Evolutionary conservation across 23 red algal species (phyloP), one percentile per base, ranked within the genome.

Genomic region (Cyanidioschyzon merolae): DNA sequence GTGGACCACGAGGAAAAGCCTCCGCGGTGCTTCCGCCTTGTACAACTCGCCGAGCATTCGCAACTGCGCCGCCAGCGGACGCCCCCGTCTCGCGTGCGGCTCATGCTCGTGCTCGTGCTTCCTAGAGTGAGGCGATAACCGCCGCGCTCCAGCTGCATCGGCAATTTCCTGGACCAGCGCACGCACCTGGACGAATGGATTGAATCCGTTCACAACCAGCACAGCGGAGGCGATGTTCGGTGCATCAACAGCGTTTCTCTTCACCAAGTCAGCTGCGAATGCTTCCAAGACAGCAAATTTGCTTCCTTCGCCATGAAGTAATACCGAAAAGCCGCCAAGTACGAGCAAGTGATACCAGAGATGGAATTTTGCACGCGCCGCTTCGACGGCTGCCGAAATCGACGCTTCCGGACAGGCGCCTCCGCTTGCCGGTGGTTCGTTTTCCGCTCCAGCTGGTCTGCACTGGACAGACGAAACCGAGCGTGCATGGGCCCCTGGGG

Each of bases 1-100:
- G 84, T 95, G 91, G 31, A 95, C 50, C 0, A 95, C 77, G 39
- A 95, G 34, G 1, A 76, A 2, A 1, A 76, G 75, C 12, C 63
- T 7, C 7, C 7, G 32, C 3, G n/a, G 32, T 25, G 63, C n/a
- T 3, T 7, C 63, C 12, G 12, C 63, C 16, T 7, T 27, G 63
- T 32, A 35, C 16, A 15, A 32, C 63, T 25, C 63, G 16, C 63
- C 63, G 7, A 71, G 2, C 3, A 17, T 71, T 35, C 12, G n/a
- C 12, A 71, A 32, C 63, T 17, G 21, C 2, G 7, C 63, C n/a
- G 29, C 29, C 63, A 71, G 2, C 16, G 63, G 30, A 7, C 32
- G 21, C 2, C 63, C 63, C 63, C 12, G 30, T 71, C 63, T 3
- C 12, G n/a, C 3, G 16, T 32, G 12, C 29, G 63, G 7, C 12